Evolutionary conservation across 495 filamentous ascomycete genomes (phyloP), one percentile per base, ranked within the genome.

Genomic region (Glarea lozoyensis): DNA sequence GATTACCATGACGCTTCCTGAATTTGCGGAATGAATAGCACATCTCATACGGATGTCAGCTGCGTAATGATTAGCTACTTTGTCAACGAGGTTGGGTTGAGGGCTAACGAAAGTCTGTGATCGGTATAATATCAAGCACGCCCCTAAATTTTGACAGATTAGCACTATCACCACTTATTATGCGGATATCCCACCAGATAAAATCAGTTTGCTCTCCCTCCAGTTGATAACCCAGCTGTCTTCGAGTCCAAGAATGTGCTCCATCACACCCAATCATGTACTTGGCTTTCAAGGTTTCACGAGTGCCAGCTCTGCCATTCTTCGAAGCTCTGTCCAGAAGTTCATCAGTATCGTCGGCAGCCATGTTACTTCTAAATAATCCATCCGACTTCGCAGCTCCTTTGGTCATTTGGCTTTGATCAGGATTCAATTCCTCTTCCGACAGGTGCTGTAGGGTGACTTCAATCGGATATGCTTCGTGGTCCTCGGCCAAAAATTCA

Each of bases 201-300:
- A 66, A 76, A 54, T 84, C 78, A 0, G 73, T 74, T 29, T 72
- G 70, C 45, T 84, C 78, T 23, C 81, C 79, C 42, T 75, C 64
- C 49, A 83, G 60, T 34, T 69, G 60, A 17, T 76, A 68, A 1
- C 74, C 76, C 39, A 84, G 67, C 36, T 72, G 67, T 44, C 65
- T 66, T 22, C 81, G 62, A 4, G 77, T 73, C 62, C 70, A 75
- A 10, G 73, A 76, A 45, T 76, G 79, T 2, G 79, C 80, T 0
- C 80, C 80, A 57, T 86, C 82, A 21, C 74, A 79, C 2, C 81
- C 82, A 3, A 84, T 67, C 42, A 86, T 60, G 52, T 82, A 86
- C 49, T 79, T 82, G 4, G 78, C 70, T 22, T 54, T 66, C 5
- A 83, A 58, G 2, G 47, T 61, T 50, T 78, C 58, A 11, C 53